Percentiles rank a stretch among this genome's conserved stretches.
Conservation (phyloP, 768 basidiomycete species). For the Tubosaeta brunneosetosa region DNA sequence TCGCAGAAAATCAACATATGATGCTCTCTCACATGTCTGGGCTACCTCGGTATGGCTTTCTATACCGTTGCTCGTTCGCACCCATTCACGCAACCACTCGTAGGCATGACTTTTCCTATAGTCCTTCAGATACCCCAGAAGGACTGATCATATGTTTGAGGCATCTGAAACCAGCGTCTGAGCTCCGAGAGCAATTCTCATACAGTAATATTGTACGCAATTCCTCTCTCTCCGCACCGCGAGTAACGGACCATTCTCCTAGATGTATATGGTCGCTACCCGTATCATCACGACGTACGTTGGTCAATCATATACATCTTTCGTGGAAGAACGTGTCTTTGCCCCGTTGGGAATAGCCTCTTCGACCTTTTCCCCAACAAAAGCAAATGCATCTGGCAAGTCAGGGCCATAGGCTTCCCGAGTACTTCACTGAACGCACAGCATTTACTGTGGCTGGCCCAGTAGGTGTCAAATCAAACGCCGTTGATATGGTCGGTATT, state of each 20-base stretch:
- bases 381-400: conserved; percentile 31
- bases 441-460: conserved; percentile 32
- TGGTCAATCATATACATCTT: conserved; percentile 33
- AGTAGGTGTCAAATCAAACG: conserved; percentile 41
- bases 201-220: conserved; percentile 36
- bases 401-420: conserved; percentile 32
- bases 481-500: conserved; percentile 38
- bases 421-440: conserved; percentile 26
- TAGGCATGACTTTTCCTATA: conserved; percentile 35
- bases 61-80: background rate
- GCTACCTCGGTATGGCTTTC: conserved; percentile 29
- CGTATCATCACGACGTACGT: conserved; percentile 34
- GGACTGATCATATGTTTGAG: conserved; percentile 23
- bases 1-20: conserved; percentile 25
- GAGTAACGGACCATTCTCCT: background rate
- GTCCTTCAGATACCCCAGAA: conserved; percentile 22
- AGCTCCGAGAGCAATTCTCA: conserved; percentile 34
- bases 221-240: background rate
- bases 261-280: conserved; percentile 38
- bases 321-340: conserved; percentile 40
- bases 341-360: conserved; percentile 37
- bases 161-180: conserved; percentile 30
- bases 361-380: conserved; percentile 35
- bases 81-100: background rate
- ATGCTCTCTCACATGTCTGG: conserved; percentile 31